Evolutionary conservation across 768 basidiomycete genomes (phyloP).

Genomic region (Mycena alexandri): DNA sequence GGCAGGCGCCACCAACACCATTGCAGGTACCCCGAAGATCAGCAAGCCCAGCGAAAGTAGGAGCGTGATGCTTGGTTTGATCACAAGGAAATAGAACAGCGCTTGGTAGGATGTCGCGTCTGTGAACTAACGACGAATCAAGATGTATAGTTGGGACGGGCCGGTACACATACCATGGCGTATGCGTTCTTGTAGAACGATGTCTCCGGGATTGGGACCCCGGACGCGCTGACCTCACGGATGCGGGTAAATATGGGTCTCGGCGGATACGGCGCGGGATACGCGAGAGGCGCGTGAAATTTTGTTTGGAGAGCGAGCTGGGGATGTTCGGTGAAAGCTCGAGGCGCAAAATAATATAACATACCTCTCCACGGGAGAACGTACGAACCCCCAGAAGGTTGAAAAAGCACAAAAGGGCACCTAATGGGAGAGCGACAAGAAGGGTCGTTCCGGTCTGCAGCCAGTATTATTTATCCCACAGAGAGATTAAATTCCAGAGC

Average conservation of each 20-base stretch:
- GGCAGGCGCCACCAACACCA: slow-evolving; percentile 73
- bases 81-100: slow-evolving; percentile 89
- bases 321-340: slow-evolving; percentile 2
- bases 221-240: slow-evolving; percentile 52
- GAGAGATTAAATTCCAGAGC: not conserved
- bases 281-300: slow-evolving; percentile 78
- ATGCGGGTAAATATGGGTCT: slow-evolving; percentile 81
- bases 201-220: slow-evolving; percentile 61
- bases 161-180: slow-evolving; percentile 73
- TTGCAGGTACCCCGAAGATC: slow-evolving; percentile 67
- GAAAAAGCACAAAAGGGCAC: slow-evolving; percentile 82
- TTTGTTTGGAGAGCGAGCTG: slow-evolving; percentile 76
- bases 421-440: slow-evolving; percentile 83
- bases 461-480: not conserved
- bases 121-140: slow-evolving; percentile 66
- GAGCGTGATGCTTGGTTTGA: slow-evolving; percentile 86
- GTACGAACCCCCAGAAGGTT: slow-evolving; percentile 79
- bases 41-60: slow-evolving; percentile 69
- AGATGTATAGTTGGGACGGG: slow-evolving; percentile 9
- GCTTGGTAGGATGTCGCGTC: slow-evolving; percentile 88
- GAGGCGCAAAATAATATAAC: not conserved
- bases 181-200: slow-evolving; percentile 89
- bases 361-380: slow-evolving; percentile 80
- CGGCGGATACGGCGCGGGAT: slow-evolving; percentile 74
- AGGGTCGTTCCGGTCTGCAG: slow-evolving; percentile 81